Evolutionary conservation across 768 basidiomycete species (phyloP), one percentile per base, ranked within the genome.

Genomic region (Podaxis pistillaris): DNA sequence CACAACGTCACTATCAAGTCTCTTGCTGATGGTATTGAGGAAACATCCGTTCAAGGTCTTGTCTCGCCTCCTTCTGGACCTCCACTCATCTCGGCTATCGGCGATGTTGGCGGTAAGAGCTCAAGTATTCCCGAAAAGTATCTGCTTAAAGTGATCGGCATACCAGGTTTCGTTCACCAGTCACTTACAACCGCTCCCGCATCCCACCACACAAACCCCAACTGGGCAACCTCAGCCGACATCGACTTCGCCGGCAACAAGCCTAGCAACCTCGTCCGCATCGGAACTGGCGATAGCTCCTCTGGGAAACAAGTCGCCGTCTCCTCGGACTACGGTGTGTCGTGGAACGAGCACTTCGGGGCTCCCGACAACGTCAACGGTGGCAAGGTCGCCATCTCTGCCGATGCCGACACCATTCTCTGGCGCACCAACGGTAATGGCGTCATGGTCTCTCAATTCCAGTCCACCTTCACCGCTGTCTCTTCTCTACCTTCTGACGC

Each of bases 61-160:
- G 83, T 88, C 62, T 86, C 86, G 5, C 86, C 86, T 4, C 86
- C 86, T 1, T 75, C 74, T n/a, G 87, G 87, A 2, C 81, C 86
- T 2, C 68, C 73, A 24, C 77, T 89, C 36, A 71, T 88, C 8
- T 87, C 86, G 6, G 83, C 81, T 22, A 79, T 87, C 30, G 80
- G 79, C 33, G 85, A 88, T 66, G 72, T 83, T 46, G 78, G 77
- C 67, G 84, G 83, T 83, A 64, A n/a, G 70, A 51, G 63, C 12
- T 17, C 12, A 19, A 22, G n/a, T 15, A 7, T 53, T 5, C 17
- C 58, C 4, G 33, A 51, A 19, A n/a, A 51, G 15, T 9, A 5
- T 46, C 38, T 37, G 5, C 5, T 26, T 17, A 46, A 9, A 17
- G n/a, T 17, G 38, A 51, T 30, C 28, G 19, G 9, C 36, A 2